These are phyloP conservation scores for Tetracentron sinense DNA, from an alignment of 164 flowering plant species.

Conservation along the genomic window DNA sequence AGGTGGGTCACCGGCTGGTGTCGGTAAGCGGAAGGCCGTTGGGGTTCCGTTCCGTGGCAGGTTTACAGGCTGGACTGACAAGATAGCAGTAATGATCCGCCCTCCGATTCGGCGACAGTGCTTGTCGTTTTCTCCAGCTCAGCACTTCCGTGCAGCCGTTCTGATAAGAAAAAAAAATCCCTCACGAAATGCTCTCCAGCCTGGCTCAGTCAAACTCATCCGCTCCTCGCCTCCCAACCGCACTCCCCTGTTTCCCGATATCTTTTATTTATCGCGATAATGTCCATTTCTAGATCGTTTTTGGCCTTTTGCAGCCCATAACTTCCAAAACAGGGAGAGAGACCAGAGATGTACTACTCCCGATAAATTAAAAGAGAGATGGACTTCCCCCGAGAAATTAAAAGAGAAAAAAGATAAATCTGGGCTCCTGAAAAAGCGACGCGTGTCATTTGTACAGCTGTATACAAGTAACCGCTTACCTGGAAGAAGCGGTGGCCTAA, in stretches of 20 bases:
- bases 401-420: no score
- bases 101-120: slow-evolving; percentile 47
- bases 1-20: slow-evolving; percentile 25
- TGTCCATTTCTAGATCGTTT: no score
- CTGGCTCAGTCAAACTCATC: slow-evolving; percentile 27
- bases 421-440: slow-evolving; percentile 13
- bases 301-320: no score
- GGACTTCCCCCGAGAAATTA: no score
- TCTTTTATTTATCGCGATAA: no score
- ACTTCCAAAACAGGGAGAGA: no score
- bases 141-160: slow-evolving; percentile 27
- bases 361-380: no score
- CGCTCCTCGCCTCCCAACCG: neutral
- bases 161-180: slow-evolving; percentile 5
- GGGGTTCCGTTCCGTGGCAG: slow-evolving; percentile 25
- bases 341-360: no score
- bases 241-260: neutral
- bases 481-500: slow-evolving; percentile 15
- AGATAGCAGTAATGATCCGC: slow-evolving; percentile 52
- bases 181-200: slow-evolving; percentile 19
- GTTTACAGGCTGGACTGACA: slow-evolving; percentile 58
- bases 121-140: slow-evolving; percentile 67
- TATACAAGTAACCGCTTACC: slow-evolving; percentile 12
- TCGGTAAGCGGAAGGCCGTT: slow-evolving; percentile 28
- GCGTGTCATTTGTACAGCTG: slow-evolving; percentile 15